A percentile compares a stretch with the other conserved stretches of the same genome.
Evolutionary conservation across 345 rosid species (phyloP).

Genomic region (Carallia brachiata): DNA sequence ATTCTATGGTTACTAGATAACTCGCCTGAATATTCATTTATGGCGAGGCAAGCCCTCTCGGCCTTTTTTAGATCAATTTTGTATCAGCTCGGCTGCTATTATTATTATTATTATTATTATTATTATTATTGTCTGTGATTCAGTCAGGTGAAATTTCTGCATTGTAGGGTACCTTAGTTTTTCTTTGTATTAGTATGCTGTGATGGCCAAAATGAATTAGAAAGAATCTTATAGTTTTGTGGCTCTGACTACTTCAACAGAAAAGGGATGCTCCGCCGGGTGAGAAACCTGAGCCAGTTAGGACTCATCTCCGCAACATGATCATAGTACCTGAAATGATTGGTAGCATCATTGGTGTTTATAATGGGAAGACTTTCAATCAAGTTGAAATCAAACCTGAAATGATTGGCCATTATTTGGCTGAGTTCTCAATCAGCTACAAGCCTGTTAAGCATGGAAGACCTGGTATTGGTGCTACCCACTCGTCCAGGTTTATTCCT

Average conservation of each 20-base stretch:
- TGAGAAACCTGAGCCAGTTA: constrained; percentile 94
- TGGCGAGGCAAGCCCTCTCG: too few relatives aligned
- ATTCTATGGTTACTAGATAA: too few relatives aligned
- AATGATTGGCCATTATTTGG: constrained; percentile 61
- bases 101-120: too few relatives aligned
- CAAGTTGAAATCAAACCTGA: constrained; percentile 98
- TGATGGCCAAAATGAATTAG: background rate
- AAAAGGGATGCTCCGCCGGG: constrained; percentile 98
- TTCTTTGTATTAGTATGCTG: background rate
- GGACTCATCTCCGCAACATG: constrained; percentile 95
- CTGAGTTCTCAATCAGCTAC: constrained; percentile 36
- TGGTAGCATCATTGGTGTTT: constrained; percentile 89
- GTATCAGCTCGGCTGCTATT: too few relatives aligned
- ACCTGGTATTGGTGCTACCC: constrained; percentile 99
- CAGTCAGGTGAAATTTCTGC: too few relatives aligned
- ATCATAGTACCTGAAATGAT: constrained; percentile 97
- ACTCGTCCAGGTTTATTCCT: constrained; percentile 95
- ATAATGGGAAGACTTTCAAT: constrained; percentile 94
- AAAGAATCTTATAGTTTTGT: background rate
- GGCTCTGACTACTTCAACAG: constrained; percentile 31
- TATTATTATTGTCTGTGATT: too few relatives aligned
- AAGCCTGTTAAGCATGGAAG: constrained; percentile 97
- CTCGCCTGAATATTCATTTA: too few relatives aligned
- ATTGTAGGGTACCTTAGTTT: background rate
- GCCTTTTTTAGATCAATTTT: too few relatives aligned